Evolutionary conservation across 2,329 filamentous ascomycete genomes (phyloP).

Genomic region (Sporothrix pallida): DNA sequence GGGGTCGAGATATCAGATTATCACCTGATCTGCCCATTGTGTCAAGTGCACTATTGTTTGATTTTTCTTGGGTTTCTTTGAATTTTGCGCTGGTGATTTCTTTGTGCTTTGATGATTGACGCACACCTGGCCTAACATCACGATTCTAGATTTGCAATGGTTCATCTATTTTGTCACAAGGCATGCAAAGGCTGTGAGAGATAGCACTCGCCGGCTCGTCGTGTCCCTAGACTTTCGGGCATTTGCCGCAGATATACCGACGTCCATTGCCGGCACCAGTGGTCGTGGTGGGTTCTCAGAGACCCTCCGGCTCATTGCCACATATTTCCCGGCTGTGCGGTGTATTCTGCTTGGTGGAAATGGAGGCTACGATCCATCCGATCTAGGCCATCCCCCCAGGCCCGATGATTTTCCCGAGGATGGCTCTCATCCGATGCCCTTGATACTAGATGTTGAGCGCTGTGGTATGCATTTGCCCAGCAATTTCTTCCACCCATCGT

Average conservation of each 20-base stretch:
- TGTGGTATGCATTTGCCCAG: slow-evolving; percentile 50
- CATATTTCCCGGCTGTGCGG: slow-evolving; percentile 52
- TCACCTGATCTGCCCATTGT: neutral
- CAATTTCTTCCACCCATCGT: slow-evolving; percentile 48
- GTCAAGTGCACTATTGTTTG: neutral
- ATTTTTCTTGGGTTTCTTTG: neutral
- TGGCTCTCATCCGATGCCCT: slow-evolving; percentile 39
- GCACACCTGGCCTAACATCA: neutral
- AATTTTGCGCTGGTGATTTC: neutral
- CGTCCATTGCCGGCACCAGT: slow-evolving; percentile 51
- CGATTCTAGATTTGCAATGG: slow-evolving; percentile 55
- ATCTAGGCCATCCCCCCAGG: slow-evolving; percentile 40
- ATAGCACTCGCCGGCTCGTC: slow-evolving; percentile 52
- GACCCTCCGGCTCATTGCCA: slow-evolving; percentile 49
- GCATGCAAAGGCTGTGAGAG: slow-evolving; percentile 46
- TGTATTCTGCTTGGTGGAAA: slow-evolving; percentile 58
- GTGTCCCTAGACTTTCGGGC: slow-evolving; percentile 56
- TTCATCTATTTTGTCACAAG: slow-evolving; percentile 54
- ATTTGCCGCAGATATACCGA: slow-evolving; percentile 50
- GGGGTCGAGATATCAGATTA: no score
- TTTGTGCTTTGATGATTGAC: neutral
- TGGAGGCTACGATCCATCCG: slow-evolving; percentile 51
- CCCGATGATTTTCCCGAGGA: slow-evolving; percentile 25
- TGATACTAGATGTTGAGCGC: slow-evolving; percentile 54
- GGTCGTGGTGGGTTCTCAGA: slow-evolving; percentile 48